Evolutionary conservation across 148 eudicot species (phyloP).

Genomic region (Silene latifolia): DNA sequence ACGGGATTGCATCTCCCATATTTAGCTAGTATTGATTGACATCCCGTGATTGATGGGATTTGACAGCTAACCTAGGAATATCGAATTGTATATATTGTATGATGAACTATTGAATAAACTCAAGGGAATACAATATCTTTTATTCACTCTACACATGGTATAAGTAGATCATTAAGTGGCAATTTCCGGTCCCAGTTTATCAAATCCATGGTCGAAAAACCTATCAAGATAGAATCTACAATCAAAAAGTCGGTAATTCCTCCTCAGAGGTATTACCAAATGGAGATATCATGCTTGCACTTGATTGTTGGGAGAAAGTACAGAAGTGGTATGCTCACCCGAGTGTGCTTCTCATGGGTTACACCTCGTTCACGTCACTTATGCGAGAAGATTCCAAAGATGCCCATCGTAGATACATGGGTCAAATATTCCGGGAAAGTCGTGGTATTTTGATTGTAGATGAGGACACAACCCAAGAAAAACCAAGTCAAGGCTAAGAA

Average conservation of each 20-base stretch:
- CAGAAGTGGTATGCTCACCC: constrained; percentile 95
- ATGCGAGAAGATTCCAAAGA: constrained; percentile 84
- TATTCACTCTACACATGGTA: constrained; percentile 91
- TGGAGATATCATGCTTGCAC: constrained; percentile 81
- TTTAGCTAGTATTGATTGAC: no score
- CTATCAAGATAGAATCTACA: constrained; percentile 65
- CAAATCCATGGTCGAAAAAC: constrained; percentile 90
- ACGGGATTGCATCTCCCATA: no score
- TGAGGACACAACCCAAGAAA: constrained; percentile 97
- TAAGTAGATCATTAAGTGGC: constrained; percentile 90
- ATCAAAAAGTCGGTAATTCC: constrained; percentile 41
- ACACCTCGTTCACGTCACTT: constrained; percentile 76
- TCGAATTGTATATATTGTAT: no score
- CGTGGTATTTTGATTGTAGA: constrained; percentile 85
- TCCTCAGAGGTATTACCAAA: constrained; percentile 55
- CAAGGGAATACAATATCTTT: no score
- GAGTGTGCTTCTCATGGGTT: constrained; percentile 94
- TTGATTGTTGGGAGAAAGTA: constrained; percentile 87
- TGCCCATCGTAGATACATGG: constrained; percentile 81
- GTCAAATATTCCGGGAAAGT: constrained; percentile 66
- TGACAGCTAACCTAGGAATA: no score
- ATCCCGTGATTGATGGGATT: no score
- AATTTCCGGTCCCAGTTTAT: constrained; percentile 88
- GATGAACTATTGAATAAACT: no score
- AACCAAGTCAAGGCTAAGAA: constrained; percentile 82